Evolutionary conservation across 2,329 filamentous ascomycete species (phyloP).

Genomic region (Exophiala viscosa): DNA sequence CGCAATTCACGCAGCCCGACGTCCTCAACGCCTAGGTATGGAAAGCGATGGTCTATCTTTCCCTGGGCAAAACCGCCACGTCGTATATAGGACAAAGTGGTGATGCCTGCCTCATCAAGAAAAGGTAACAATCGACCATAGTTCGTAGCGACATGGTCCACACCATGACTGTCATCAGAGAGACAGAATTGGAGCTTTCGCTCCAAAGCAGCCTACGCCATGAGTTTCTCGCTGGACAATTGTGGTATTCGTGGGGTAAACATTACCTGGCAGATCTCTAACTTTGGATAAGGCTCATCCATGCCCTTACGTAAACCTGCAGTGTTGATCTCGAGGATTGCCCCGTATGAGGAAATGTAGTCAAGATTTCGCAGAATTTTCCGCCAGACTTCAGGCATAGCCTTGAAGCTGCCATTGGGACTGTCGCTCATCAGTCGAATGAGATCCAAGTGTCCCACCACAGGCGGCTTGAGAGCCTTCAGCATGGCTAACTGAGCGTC

Average conservation of each 20-base stretch:
- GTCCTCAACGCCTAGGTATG: conserved; percentile 2
- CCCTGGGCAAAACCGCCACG: not conserved
- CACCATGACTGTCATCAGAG: conserved; percentile 90
- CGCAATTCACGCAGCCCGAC: conserved; percentile 12
- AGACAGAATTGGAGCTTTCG: conserved; percentile 80
- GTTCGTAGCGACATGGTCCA: conserved; percentile 82
- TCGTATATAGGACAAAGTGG: conserved; percentile 38
- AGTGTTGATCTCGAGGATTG: conserved; percentile 85
- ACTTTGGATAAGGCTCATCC: conserved; percentile 80
- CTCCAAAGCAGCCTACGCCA: conserved; percentile 61
- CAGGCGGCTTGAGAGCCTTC: conserved; percentile 61
- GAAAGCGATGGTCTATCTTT: conserved; percentile 10
- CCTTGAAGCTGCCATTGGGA: conserved; percentile 58
- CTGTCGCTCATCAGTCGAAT: conserved; percentile 74
- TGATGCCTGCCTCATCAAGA: conserved; percentile 51
- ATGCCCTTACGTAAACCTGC: conserved; percentile 85
- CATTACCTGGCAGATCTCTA: conserved; percentile 68
- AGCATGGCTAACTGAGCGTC: conserved; percentile 85
- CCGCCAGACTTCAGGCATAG: conserved; percentile 66
- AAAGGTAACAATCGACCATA: conserved; percentile 69
- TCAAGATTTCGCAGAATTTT: conserved; percentile 70
- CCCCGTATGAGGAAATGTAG: conserved; percentile 68
- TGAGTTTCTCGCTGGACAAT: conserved; percentile 2
- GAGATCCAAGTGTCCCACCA: conserved; percentile 94
- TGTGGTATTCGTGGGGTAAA: conserved; percentile 22